Evolutionary conservation across 306 rosid genomes (phyloP), one percentile per base, ranked within the genome.

Genomic region (Myrica gale): DNA sequence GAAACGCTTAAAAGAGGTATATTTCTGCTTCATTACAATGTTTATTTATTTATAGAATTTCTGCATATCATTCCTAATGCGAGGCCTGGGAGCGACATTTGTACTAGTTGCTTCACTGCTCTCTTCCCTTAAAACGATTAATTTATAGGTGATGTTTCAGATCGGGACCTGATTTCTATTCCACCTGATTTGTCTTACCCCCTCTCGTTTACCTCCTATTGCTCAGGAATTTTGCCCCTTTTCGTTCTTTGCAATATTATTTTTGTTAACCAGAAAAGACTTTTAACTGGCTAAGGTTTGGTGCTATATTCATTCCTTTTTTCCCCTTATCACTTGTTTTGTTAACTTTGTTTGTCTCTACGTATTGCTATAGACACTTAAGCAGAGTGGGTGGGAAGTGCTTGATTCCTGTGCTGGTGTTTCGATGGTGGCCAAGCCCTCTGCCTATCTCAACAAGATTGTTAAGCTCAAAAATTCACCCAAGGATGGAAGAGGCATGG

Each of bases 391-490:
- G 42, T 95, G 99, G 99, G 97, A 92, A 9, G 96, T 89, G 78
- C 85, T 95, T 54, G 90, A 92, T 81, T 81, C 97, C 53, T 69
- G 71, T 23, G 92, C 86, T 20, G 99, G 99, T 53, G 83, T 90
- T 72, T 95, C 97, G 67, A 79, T 90, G 82, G 99, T 95, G 76
- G 99, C 99, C 46, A 95, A 85, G 84, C 99, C 97, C 20, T 80
- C 92, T 45, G 82, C 90, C 75, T 92, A 90, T 82, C 86, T 88
- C 68, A 88, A 83, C 85, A 95, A 89, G 88, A 78, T 76, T 69
- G 72, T 86, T 44, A 85, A 61, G 84, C 62, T 93, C 70, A 71
- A 86, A 61, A 76, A 48, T 58, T 80, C 79, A 39, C 60, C 77
- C 2, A 10, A 77, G 74, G 79, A 65, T 19, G 86, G 80, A 66